Evolutionary conservation across 345 rosid genomes (phyloP).

Genomic region (Citrus reticulata): DNA sequence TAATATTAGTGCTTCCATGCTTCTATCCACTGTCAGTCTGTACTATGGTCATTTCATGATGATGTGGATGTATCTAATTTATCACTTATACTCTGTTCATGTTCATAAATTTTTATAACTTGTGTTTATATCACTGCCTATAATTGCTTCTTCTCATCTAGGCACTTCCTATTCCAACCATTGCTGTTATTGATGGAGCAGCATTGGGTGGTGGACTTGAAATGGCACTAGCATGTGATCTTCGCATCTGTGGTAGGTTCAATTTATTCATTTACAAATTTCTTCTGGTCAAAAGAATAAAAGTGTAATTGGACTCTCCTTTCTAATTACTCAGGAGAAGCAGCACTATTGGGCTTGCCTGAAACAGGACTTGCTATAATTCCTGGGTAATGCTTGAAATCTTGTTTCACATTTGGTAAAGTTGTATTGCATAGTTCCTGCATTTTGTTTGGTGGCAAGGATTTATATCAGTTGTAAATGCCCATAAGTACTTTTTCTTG

Average conservation of each 20-base stretch:
- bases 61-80: background rate
- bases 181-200: slow-evolving; percentile 87
- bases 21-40: background rate
- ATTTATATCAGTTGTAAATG: background rate
- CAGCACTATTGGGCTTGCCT: slow-evolving; percentile 80
- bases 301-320: background rate
- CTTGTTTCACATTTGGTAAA: background rate
- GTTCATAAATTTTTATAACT: background rate
- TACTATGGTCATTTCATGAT: background rate
- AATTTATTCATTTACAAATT: background rate
- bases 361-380: slow-evolving; percentile 97
- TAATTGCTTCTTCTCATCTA: slow-evolving; percentile 14
- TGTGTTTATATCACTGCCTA: background rate
- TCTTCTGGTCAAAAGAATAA: background rate
- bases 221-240: slow-evolving; percentile 93
- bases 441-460: background rate
- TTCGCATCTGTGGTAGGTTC: slow-evolving; percentile 75
- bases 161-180: slow-evolving; percentile 71
- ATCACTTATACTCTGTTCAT: background rate
- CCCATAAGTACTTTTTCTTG: background rate
- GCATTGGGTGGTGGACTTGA: slow-evolving; percentile 98
- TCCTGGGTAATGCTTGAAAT: slow-evolving; percentile 62
- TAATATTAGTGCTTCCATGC: background rate
- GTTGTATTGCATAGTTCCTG: background rate
- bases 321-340: slow-evolving; percentile 49